A percentile compares a stretch with the other conserved stretches of the same genome.
phyloP scores from a whole-genome alignment of 768 basidiomycete species.

The Leccinum olivaceopallidum region DNA sequence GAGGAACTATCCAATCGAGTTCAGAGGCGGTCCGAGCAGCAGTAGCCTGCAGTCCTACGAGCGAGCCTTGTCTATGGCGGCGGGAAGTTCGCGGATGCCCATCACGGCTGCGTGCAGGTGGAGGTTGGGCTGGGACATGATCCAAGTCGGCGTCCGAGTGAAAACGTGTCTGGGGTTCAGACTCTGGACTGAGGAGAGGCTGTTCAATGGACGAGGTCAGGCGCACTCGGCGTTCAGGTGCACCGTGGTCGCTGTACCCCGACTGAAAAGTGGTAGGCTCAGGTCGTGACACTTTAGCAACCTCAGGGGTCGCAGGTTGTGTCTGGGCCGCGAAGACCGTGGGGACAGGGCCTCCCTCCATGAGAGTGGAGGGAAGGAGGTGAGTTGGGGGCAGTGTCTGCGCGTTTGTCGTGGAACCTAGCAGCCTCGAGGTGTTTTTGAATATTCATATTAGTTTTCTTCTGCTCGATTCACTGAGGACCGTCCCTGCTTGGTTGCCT shows the following conservation, averaged over 20 bases:
- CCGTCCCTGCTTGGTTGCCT: neutral
- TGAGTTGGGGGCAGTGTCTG: neutral
- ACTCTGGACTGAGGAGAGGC: conserved; percentile 6
- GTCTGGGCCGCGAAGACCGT: neutral
- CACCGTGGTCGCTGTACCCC: neutral
- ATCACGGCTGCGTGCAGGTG: conserved; percentile 17
- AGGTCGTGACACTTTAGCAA: neutral
- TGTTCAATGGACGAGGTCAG: conserved; percentile 9
- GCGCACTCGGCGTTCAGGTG: neutral
- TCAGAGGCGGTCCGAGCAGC: conserved; percentile 4
- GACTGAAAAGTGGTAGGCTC: conserved; percentile 3
- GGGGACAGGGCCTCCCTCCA: neutral
- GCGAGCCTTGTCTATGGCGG: conserved; percentile 2
- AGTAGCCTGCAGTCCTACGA: neutral
- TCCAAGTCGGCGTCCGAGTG: conserved; percentile 9
- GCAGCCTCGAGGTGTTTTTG: neutral
- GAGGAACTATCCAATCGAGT: conserved; percentile 28
- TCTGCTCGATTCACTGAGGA: neutral
- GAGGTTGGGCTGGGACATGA: conserved; percentile 5
- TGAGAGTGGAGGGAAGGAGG: neutral
- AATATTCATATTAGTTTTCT: neutral
- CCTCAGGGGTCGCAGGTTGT: conserved; percentile 1
- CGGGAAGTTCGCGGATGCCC: conserved; percentile 16
- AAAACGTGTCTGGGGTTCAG: conserved; percentile 5
- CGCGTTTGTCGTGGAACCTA: neutral